Conservation (phyloP, 345 rosid species). For the Erodium maritimum region DNA sequence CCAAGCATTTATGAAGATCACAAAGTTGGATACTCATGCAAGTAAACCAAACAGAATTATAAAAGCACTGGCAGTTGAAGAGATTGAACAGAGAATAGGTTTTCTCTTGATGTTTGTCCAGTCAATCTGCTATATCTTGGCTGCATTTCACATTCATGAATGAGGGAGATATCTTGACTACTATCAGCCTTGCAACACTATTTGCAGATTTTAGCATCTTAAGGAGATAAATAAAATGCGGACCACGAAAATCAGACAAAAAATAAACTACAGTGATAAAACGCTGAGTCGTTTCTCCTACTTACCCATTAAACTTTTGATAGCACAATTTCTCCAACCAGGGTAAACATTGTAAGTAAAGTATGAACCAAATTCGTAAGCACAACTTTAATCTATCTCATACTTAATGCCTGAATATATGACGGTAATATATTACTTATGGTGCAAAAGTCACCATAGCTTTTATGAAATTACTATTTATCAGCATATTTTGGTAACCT, state of each 20-base stretch:
- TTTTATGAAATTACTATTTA: too few species aligned
- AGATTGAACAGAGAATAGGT: background rate
- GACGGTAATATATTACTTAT: too few species aligned
- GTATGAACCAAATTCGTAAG: background rate
- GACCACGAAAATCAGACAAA: background rate
- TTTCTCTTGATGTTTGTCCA: background rate
- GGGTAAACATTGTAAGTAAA: background rate
- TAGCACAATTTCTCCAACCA: background rate
- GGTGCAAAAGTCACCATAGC: too few species aligned
- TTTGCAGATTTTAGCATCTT: background rate
- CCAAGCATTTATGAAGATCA: constrained; percentile 1
- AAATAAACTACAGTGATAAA: too few species aligned
- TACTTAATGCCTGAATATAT: background rate
- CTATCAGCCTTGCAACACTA: background rate
- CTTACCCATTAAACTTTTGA: too few species aligned
- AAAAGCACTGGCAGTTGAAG: background rate
- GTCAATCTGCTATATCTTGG: background rate
- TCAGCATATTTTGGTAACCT: too few species aligned
- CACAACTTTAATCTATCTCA: background rate
- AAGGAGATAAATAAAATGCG: too few species aligned
- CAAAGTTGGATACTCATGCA: background rate
- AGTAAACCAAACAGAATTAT: background rate
- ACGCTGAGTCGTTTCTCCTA: background rate
- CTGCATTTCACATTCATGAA: background rate
- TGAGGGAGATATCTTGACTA: background rate